Conservation (phyloP, 306 rosid genomes). For the Prunus persica region Prunus_persica_NCBIv2 NC_034011.1:20285501-20286000, state of each 20-base stretch:
- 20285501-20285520: conserved; percentile 16
- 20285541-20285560: conserved; percentile 2
- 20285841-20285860: conserved; percentile 2
- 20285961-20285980: neutral
- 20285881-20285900: conserved; percentile 22
- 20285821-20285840: conserved; percentile 16
- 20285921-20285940: conserved; percentile 4
- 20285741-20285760: conserved; percentile 26
- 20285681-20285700: conserved; percentile 6
- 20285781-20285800: conserved; percentile 23
- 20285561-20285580: conserved; percentile 20
- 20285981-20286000: neutral
- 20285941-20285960: conserved; percentile 13
- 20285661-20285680: neutral
- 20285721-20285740: conserved; percentile 16
- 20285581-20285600: conserved; percentile 4
- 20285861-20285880: conserved; percentile 25
- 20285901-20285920: conserved; percentile 17
- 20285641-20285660: neutral
- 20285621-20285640: conserved; percentile 1
- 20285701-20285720: conserved; percentile 27
- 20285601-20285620: conserved; percentile 26
- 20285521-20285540: conserved; percentile 15
- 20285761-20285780: conserved; percentile 19
- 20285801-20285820: conserved; percentile 21